Conservation (phyloP, 1,139 yeast species). For the Arxiozyma slooffiae region DNA sequence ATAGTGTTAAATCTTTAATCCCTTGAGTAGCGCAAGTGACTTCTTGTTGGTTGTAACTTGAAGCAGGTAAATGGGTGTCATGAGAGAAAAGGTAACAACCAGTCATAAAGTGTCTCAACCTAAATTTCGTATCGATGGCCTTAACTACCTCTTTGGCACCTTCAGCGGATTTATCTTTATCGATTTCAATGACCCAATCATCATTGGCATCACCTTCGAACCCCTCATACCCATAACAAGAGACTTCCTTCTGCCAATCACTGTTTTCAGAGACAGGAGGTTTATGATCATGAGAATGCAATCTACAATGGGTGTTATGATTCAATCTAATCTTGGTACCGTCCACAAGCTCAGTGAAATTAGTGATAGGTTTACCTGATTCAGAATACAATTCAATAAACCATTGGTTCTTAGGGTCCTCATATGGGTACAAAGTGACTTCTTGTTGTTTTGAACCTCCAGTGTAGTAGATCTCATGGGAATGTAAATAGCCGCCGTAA, state of each 20-base stretch:
- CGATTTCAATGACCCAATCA: conserved; percentile 85
- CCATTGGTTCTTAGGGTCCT: conserved; percentile 84
- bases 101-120: conserved; percentile 81
- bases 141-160: conserved; percentile 58
- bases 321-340: conserved; percentile 74
- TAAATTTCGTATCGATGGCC: conserved; percentile 76
- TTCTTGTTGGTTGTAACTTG: conserved; percentile 97
- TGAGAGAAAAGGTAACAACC: conserved; percentile 88
- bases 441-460: conserved; percentile 95
- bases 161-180: conserved; percentile 45
- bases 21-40: conserved; percentile 88
- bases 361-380: conserved; percentile 36
- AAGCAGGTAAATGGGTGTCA: conserved; percentile 74
- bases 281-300: conserved; percentile 93
- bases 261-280: conserved; percentile 79
- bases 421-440: conserved; percentile 81
- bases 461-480: conserved; percentile 75
- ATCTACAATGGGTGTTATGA: conserved; percentile 69
- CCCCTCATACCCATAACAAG: conserved; percentile 84
- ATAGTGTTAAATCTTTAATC: conserved; percentile 58
- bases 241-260: conserved; percentile 95
- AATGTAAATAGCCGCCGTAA: conserved; percentile 89
- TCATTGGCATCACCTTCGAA: conserved; percentile 95
- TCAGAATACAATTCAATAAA: conserved; percentile 58
- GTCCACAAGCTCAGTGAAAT: conserved; percentile 54